A percentile compares a stretch with the other conserved stretches of the same genome.
phyloP scores from a whole-genome alignment of 257 asterid species.

The Salvia rosmarinus region DNA sequence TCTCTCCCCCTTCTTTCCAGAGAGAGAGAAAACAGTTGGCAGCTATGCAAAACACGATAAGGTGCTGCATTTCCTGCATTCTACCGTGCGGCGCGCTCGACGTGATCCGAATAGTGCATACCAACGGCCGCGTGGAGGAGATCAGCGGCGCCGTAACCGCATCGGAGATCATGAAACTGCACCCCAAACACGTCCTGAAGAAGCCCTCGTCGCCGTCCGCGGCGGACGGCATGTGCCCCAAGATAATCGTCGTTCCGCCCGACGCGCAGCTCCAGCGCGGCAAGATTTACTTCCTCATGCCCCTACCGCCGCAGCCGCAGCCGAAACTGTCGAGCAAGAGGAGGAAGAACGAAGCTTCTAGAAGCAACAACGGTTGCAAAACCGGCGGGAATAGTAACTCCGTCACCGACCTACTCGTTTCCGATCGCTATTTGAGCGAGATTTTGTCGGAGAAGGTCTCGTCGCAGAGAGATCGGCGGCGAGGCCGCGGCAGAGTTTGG shows the following conservation, averaged over 20 bases:
- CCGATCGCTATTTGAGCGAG: slow-evolving; percentile 80
- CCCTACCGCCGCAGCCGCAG: slow-evolving; percentile 55
- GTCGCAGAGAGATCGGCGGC: slow-evolving; percentile 72
- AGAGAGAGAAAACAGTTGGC: background rate
- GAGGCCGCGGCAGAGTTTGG: slow-evolving; percentile 87
- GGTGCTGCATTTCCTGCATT: slow-evolving; percentile 99
- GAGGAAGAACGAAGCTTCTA: slow-evolving; percentile 48
- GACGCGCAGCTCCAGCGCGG: slow-evolving; percentile 87
- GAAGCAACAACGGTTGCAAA: background rate
- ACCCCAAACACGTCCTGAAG: slow-evolving; percentile 89
- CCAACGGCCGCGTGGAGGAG: slow-evolving; percentile 85
- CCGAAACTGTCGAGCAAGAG: slow-evolving; percentile 41
- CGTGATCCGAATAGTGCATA: slow-evolving; percentile 86
- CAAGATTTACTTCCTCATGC: slow-evolving; percentile 89
- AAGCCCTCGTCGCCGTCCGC: slow-evolving; percentile 66
- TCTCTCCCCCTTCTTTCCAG: slow-evolving; percentile 29
- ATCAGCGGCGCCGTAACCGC: slow-evolving; percentile 70
- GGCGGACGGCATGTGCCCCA: slow-evolving; percentile 62
- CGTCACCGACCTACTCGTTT: slow-evolving; percentile 36
- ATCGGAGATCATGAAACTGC: slow-evolving; percentile 69
- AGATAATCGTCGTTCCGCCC: slow-evolving; percentile 70
- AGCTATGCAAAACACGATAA: slow-evolving; percentile 67
- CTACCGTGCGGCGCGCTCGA: slow-evolving; percentile 97
- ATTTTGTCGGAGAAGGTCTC: slow-evolving; percentile 73
- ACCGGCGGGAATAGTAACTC: slow-evolving; percentile 17